These are phyloP conservation scores for Fraxinus cuspidata DNA, from an alignment of 257 asterid species.

Conservation along the genomic window DNA sequence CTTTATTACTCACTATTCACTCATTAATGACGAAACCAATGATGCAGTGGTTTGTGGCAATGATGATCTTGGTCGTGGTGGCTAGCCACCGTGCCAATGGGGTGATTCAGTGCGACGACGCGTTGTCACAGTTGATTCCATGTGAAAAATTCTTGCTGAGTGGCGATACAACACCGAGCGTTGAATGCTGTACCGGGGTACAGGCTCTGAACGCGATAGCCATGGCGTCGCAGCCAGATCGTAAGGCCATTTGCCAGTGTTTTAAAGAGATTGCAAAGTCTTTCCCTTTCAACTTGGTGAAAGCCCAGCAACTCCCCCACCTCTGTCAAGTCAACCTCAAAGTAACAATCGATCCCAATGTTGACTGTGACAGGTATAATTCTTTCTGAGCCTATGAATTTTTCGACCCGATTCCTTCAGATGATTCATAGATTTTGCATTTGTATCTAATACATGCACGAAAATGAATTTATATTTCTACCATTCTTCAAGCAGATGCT, in stretches of 20 bases:
- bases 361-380: constrained; percentile 29
- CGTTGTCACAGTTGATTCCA: constrained; percentile 32
- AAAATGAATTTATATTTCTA: neutral
- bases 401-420: too few species aligned
- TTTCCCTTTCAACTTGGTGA: constrained; percentile 24
- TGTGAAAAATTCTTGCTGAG: constrained; percentile 37
- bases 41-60: neutral
- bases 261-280: constrained; percentile 27
- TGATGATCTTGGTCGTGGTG: constrained; percentile 11
- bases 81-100: constrained; percentile 6
- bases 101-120: constrained; percentile 32
- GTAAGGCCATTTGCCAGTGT: constrained; percentile 34
- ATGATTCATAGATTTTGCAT: too few species aligned
- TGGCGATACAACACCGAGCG: constrained; percentile 32
- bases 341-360: constrained; percentile 24
- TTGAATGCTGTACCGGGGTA: constrained; percentile 27
- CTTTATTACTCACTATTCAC: neutral
- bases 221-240: constrained; percentile 26
- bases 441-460: too few species aligned
- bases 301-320: constrained; percentile 26
- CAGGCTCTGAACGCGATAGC: constrained; percentile 30
- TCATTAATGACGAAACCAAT: neutral
- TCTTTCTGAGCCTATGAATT: too few species aligned
- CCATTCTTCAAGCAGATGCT: too few species aligned
- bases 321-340: constrained; percentile 26